Conservation (phyloP, 495 filamentous ascomycete genomes). For the Coniosporium apollinis region DNA sequence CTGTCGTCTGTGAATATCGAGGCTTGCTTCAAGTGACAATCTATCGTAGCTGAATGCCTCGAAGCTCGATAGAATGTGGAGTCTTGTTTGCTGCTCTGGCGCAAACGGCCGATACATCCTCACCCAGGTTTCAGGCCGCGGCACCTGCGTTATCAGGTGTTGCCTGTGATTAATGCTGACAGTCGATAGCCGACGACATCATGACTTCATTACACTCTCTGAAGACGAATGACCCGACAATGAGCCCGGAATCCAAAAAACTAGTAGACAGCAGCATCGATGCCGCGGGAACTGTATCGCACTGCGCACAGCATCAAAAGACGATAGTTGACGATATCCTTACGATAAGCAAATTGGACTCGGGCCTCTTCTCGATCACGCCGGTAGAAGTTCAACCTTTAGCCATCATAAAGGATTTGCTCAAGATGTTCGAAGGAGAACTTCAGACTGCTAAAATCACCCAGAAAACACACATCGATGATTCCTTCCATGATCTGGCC, state of each 20-base stretch:
- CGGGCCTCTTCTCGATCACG: conserved; percentile 19
- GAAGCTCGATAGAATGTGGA: too few relatives aligned
- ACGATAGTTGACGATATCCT: conserved; percentile 24
- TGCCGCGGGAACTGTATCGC: conserved; percentile 18
- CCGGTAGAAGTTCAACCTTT: conserved; percentile 15
- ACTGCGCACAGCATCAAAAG: conserved; percentile 20
- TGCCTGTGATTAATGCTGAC: too few relatives aligned
- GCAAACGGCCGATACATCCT: too few relatives aligned
- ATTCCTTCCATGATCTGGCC: conserved; percentile 13
- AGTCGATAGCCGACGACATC: too few relatives aligned
- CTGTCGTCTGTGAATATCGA: too few relatives aligned
- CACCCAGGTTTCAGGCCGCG: too few relatives aligned
- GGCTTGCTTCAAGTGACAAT: too few relatives aligned
- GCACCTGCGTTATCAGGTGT: too few relatives aligned
- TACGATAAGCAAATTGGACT: conserved; percentile 22
- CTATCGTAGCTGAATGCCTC: too few relatives aligned
- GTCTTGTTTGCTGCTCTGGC: too few relatives aligned
- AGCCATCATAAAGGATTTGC: conserved; percentile 11
- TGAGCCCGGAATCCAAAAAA: too few relatives aligned
- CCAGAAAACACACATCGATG: conserved; percentile 17
- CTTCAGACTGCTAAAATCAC: conserved; percentile 17
- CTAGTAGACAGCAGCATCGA: conserved; percentile 12
- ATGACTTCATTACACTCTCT: conserved; percentile 22
- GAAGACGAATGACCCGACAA: conserved; percentile 16
- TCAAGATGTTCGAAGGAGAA: conserved; percentile 22